Evolutionary conservation across 2,329 filamentous ascomycete genomes (phyloP), one percentile per base, ranked within the genome.

Genomic region (Nothopassalora personata): DNA sequence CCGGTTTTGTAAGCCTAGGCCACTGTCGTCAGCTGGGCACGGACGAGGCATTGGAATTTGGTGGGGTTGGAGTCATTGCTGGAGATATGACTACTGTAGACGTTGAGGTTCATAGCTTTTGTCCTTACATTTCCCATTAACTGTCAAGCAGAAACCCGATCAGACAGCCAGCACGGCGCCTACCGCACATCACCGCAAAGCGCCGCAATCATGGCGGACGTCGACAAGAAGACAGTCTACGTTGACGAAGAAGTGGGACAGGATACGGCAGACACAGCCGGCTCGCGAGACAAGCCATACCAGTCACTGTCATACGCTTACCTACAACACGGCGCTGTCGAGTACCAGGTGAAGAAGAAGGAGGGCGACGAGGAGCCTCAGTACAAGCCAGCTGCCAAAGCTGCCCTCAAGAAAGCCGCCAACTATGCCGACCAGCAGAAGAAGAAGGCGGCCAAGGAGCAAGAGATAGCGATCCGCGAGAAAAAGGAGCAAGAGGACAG

Each of bases 341-440:
- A 81, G 67, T 94, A 90, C 75, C 79, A 87, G 64, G 85, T 82
- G 51, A 85, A 87, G 72, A 88, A 89, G 60, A 81, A 78, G 57
- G 81, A 82, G 66, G 82, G 82, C 71, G 86, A 85, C 62, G 89
- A 90, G 68, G 79, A 81, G 56, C 82, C 84, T 64, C 82, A 85
- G 67, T 96, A 88, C 88, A 93, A 92, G 78, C 86, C 88, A 57
- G 88, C 86, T 19, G 87, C 89, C 61, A 95, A 94, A 79, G 89
- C 88, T 60, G 90, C 90, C 23, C 75, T 91, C 72, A 96, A 96
- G 81, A 95, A 95, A 77, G 89, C 88, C 4, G 84, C 85, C 78
- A 86, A 86, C 73, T 85, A 86, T 64, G 85, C 85, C 64, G 89
- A 91, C 66, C 81, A 82, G 64, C 85, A 90, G 75, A 89, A 90